These are phyloP conservation scores for Salvia hispanica DNA, from an alignment of 257 asterid genomes.

Conservation along the genomic window DNA sequence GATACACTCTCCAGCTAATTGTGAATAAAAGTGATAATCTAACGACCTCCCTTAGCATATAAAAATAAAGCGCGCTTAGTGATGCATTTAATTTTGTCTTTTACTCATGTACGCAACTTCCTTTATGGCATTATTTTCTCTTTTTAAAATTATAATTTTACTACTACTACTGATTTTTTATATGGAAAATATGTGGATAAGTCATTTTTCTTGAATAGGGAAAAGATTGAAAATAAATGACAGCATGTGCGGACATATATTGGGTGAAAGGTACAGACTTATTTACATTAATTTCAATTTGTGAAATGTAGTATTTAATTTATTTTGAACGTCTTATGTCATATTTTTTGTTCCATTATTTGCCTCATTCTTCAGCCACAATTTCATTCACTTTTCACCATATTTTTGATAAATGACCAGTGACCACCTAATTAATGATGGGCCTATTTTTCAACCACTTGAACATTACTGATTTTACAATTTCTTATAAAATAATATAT, in stretches of 20 bases:
- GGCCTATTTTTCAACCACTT: not conserved
- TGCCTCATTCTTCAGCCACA: not conserved
- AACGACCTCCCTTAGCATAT: no score
- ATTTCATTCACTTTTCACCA: not conserved
- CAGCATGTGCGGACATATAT: not conserved
- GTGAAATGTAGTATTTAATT: not conserved
- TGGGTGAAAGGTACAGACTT: not conserved
- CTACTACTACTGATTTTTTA: not conserved
- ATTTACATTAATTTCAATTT: not conserved
- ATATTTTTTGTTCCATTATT: not conserved
- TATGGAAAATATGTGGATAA: no score
- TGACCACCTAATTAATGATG: not conserved
- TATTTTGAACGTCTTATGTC: constrained; percentile 17
- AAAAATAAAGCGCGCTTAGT: not conserved
- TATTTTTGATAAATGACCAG: no score
- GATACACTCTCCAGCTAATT: no score
- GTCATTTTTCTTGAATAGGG: not conserved
- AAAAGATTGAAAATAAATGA: not conserved
- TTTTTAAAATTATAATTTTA: no score
- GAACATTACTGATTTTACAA: not conserved
- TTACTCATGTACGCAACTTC: not conserved
- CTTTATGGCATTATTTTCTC: not conserved
- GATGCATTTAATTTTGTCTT: not conserved
- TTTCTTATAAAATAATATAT: not conserved
- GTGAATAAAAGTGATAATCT: no score